Base-by-base conservation (phyloP, 441 rosid species). In the Erodium texanum region DNA sequence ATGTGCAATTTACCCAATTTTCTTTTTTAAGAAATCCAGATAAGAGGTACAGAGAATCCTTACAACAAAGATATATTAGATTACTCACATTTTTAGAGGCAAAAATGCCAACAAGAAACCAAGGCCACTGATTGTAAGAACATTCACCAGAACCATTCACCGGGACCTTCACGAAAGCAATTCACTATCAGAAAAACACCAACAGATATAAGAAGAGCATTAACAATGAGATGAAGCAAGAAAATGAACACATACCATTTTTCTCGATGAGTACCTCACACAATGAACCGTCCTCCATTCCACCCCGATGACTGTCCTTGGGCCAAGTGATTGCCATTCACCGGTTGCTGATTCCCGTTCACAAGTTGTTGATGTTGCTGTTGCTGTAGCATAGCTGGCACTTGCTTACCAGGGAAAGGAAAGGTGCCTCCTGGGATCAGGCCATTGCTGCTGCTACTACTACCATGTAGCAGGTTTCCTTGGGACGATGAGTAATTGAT, bases 361-460 rank as follows among this genome's bases (percentile, higher is more conserved):
- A 14, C 52, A 45, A 45, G 64, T 10, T 22, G 64, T 24, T 61
- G 64, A 1, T 61, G 63, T 8, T 20, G 63, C 32, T 71, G 86
- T 71, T 82, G 88, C 79, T 75, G 84, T 78, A 82, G 66, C 73
- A 80, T 80, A 79, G 76, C 20, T 22, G 87, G 78, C 68, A 77
- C 80, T 78, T 87, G 96, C 76, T 79, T 89, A 65, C 96, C 96
- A 69, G 96, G 96, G 73, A 89, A 91, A 5, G 96, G 99, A 75
- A 89, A 89, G 83, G 74, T 85, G 48, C 79, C 84, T 15, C 82
- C 64, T 68, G 83, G 95, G 43, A 68, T 71, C 62, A 82, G 65
- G 70, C 85, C 97, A 73, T 76, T 3, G n/a, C 16, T 16, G 5
- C 16, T 83, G 82, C 79, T 78, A 71, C 76, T 76, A 76, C 70